These are phyloP conservation scores for Daldinia decipiens DNA, from an alignment of 495 filamentous ascomycete genomes.

Conservation along the genomic window DNA sequence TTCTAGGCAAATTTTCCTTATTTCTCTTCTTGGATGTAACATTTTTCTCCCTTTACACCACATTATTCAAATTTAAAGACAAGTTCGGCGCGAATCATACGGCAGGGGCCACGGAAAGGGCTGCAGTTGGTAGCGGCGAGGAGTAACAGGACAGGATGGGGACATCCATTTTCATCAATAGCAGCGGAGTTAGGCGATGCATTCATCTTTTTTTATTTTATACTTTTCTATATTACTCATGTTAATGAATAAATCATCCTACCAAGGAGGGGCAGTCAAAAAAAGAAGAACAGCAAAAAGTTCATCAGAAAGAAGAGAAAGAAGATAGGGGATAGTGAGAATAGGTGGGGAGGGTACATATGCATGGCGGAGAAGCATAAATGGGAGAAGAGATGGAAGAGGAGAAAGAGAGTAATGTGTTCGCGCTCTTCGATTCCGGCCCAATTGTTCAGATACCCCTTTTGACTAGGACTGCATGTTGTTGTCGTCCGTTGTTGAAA, in stretches of 20 bases:
- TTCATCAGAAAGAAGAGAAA: background rate
- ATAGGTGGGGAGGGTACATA: background rate
- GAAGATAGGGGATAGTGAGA: background rate
- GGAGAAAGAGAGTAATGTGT: slow-evolving; percentile 5
- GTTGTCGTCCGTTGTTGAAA: slow-evolving; percentile 1
- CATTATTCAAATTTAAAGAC: slow-evolving; percentile 12
- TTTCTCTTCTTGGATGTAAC: slow-evolving; percentile 31
- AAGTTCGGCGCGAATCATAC: background rate
- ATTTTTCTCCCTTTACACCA: background rate
- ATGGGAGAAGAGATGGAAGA: background rate
- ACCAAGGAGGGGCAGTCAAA: background rate
- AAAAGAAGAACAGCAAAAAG: background rate
- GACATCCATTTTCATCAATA: slow-evolving; percentile 15
- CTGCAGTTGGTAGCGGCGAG: slow-evolving; percentile 20
- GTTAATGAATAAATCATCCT: slow-evolving; percentile 2
- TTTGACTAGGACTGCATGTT: background rate
- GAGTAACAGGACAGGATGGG: slow-evolving; percentile 21
- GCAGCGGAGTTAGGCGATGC: slow-evolving; percentile 30
- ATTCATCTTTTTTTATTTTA: background rate
- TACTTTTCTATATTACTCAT: background rate
- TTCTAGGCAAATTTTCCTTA: slow-evolving; percentile 19
- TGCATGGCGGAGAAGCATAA: background rate
- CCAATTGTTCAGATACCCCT: slow-evolving; percentile 38
- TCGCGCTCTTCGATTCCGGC: slow-evolving; percentile 13
- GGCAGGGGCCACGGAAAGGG: slow-evolving; percentile 1